Conservation (phyloP, 441 rosid genomes). For the Jatropha podagrica region DNA sequence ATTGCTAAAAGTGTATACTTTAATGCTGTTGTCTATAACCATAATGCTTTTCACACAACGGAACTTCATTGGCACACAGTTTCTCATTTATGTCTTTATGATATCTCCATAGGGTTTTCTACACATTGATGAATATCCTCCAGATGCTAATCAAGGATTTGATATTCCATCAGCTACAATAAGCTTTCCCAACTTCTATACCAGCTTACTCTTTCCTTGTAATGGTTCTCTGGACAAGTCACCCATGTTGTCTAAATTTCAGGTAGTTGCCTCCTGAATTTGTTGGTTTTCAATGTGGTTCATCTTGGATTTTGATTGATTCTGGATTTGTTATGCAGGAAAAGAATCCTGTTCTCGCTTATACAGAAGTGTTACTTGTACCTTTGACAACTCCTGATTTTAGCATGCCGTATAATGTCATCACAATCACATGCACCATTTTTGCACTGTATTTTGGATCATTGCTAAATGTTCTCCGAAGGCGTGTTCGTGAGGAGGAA, state of each 20-base stretch:
- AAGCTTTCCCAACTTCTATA: slow-evolving; percentile 61
- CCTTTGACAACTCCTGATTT: slow-evolving; percentile 98
- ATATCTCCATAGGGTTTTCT: slow-evolving; percentile 66
- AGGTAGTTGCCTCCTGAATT: slow-evolving; percentile 41
- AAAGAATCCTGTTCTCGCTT: slow-evolving; percentile 54
- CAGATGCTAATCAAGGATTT: slow-evolving; percentile 98
- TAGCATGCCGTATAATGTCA: slow-evolving; percentile 99
- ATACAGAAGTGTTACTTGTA: slow-evolving; percentile 87
- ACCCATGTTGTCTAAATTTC: slow-evolving; percentile 54
- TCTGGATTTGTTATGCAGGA: slow-evolving; percentile 54
- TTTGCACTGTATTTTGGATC: slow-evolving; percentile 93
- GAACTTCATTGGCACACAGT: slow-evolving; percentile 4
- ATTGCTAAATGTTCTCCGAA: slow-evolving; percentile 74
- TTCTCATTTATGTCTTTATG: slow-evolving; percentile 24
- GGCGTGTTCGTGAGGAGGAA: slow-evolving; percentile 80
- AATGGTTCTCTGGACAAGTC: slow-evolving; percentile 35
- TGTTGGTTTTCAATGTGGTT: slow-evolving; percentile 1
- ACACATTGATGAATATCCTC: slow-evolving; percentile 94
- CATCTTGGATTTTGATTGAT: slow-evolving; percentile 12
- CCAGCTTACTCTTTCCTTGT: slow-evolving; percentile 45
- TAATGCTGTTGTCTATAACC: no score
- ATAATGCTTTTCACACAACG: neutral
- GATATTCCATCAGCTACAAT: slow-evolving; percentile 91
- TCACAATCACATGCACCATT: slow-evolving; percentile 92
- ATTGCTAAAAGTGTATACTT: neutral